Evolutionary conservation across 1,284 basidiomycete genomes (phyloP), one percentile per base, ranked within the genome.

Genomic region (Boletus mariae): DNA sequence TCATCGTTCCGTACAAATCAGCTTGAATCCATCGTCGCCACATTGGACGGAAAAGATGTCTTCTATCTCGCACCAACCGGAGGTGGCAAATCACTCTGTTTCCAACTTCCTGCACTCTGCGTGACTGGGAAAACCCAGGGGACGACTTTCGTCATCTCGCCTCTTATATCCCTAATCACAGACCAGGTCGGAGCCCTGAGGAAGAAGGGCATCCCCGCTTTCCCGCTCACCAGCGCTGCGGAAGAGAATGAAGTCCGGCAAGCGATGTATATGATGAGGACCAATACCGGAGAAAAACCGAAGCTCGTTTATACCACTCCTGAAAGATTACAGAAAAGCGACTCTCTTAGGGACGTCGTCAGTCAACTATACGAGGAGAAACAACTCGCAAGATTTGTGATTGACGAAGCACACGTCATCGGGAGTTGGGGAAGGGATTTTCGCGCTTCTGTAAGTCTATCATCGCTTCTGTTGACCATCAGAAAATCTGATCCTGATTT

Each of bases 1-100:
- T 64, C 77, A 0, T 64, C 66, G 0, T 98, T 98, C 70, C 84
- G 95, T 13, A 73, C 71, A 5, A 92, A 98, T 67, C 97, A 98
- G 69, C 79, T 92, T 37, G 87, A 92, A 63, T 94, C 92, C 0
- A 92, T 98, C 61, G 82, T 85, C 47, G 87, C 87, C 3, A 87
- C 90, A 0, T 76, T 99, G 68, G 75, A 78, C 1, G 94, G 90
- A 3, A 80, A 78, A 46, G 95, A 99, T 64, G 92, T 94, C 12
- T 94, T 98, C 61, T 92, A 98, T 17, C 79, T 99, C 6, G 96
- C 98, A 85, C 96, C 97, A 0, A 99, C 96, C 0, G 96, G 96
- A 28, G 96, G 95, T 6, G 96, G 95, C 1, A 98, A 98, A 73
- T 89, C 85, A 62, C 73, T 94, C 41, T 93, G 90, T 59, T 94